Evolutionary conservation across 768 basidiomycete species (phyloP).

Genomic region (Tulasnella sp.): DNA sequence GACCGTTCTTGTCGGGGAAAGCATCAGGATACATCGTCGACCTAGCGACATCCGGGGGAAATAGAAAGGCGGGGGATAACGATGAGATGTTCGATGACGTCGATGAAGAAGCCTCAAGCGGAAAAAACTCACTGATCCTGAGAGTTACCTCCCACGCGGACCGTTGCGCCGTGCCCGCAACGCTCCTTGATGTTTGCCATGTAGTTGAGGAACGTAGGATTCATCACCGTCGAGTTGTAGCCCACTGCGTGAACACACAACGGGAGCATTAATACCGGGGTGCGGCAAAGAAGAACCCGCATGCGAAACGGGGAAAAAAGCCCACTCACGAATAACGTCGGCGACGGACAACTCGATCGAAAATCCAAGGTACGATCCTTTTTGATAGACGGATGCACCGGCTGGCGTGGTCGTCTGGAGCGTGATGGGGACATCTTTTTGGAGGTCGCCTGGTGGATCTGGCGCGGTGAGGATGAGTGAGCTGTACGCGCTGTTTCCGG

Average conservation of each 20-base stretch:
- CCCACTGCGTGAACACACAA: conserved; percentile 13
- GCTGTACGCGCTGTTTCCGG: conserved; percentile 1
- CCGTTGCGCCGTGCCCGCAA: conserved; percentile 28
- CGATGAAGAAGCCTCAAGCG: not conserved
- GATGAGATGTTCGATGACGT: conserved; percentile 11
- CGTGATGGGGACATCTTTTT: not conserved
- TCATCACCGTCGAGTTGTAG: conserved; percentile 21
- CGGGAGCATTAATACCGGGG: not conserved
- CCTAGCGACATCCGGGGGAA: not conserved
- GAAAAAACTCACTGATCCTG: conserved; percentile 28
- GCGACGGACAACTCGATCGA: conserved; percentile 53
- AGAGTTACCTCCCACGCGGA: conserved; percentile 41
- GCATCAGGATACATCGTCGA: conserved; percentile 1
- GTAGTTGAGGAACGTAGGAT: conserved; percentile 37
- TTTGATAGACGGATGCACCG: conserved; percentile 29
- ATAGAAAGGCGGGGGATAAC: conserved; percentile 17
- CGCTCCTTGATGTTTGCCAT: conserved; percentile 35
- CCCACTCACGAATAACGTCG: conserved; percentile 35
- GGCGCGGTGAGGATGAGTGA: not conserved
- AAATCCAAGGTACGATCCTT: conserved; percentile 49
- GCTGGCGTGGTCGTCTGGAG: not conserved
- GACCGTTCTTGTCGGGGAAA: conserved; percentile 22
- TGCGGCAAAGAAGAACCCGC: not conserved
- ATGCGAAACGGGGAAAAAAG: not conserved
- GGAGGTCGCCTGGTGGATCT: not conserved